Evolutionary conservation across 345 rosid species (phyloP).

Genomic region (Dipteronia dyeriana): DNA sequence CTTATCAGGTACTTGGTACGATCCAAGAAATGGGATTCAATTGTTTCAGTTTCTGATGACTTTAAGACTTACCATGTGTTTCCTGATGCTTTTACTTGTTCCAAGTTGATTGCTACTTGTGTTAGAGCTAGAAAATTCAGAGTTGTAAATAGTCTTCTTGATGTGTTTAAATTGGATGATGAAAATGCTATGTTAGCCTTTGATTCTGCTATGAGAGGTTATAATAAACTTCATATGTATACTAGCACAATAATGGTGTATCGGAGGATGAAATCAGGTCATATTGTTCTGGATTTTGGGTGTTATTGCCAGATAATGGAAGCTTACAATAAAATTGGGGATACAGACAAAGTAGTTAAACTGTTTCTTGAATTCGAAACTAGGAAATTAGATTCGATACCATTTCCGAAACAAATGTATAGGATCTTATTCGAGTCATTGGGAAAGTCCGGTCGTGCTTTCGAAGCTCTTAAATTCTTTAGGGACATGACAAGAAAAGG

Average conservation of each 20-base stretch:
- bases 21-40: slow-evolving; percentile 61
- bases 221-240: slow-evolving; percentile 82
- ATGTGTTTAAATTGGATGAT: slow-evolving; percentile 40
- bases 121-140: slow-evolving; percentile 59
- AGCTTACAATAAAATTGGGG: slow-evolving; percentile 56
- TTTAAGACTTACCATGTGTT: slow-evolving; percentile 49
- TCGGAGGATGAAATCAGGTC: slow-evolving; percentile 47
- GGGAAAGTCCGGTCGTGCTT: slow-evolving; percentile 57
- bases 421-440: slow-evolving; percentile 52
- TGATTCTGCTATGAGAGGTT: slow-evolving; percentile 72
- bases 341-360: slow-evolving; percentile 48
- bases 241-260: slow-evolving; percentile 53
- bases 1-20: slow-evolving; percentile 57
- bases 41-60: slow-evolving; percentile 53
- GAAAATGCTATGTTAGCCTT: slow-evolving; percentile 48
- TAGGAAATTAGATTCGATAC: slow-evolving; percentile 35
- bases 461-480: slow-evolving; percentile 65
- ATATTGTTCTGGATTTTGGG: slow-evolving; percentile 45
- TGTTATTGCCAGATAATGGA: slow-evolving; percentile 69
- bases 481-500: slow-evolving; percentile 59
- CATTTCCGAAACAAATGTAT: slow-evolving; percentile 37
- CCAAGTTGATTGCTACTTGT: slow-evolving; percentile 52
- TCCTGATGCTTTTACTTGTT: slow-evolving; percentile 62
- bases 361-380: slow-evolving; percentile 61
- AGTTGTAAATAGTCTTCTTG: slow-evolving; percentile 49